Percentiles rank a stretch among this genome's conserved stretches.
phyloP scores from a whole-genome alignment of 768 basidiomycete species.

The Calocera cornea region DNA sequence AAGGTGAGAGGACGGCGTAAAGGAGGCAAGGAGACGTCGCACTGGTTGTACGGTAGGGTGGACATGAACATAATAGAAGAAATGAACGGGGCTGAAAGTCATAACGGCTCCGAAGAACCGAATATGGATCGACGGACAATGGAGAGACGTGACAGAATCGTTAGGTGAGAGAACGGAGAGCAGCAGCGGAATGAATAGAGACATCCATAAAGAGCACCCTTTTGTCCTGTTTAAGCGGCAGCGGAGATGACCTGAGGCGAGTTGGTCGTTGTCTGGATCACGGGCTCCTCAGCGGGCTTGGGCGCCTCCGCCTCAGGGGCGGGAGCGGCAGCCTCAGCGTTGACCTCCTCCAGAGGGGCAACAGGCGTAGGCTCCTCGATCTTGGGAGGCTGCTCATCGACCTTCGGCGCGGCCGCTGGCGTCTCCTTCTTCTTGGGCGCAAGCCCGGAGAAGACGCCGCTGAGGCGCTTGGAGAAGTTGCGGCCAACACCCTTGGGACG shows the following conservation, averaged over 20 bases:
- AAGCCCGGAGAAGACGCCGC: neutral
- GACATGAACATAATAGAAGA: conserved; percentile 39
- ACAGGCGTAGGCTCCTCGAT: conserved; percentile 72
- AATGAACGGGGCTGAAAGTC: conserved; percentile 30
- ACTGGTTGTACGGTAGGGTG: conserved; percentile 19
- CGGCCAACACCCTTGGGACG: conserved; percentile 9
- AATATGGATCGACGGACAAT: conserved; percentile 3
- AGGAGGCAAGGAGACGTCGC: conserved; percentile 12
- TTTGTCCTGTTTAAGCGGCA: conserved; percentile 43
- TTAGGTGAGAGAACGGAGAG: conserved; percentile 11
- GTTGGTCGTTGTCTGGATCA: conserved; percentile 32
- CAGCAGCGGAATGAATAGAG: neutral
- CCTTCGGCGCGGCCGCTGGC: conserved; percentile 56
- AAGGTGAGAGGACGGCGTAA: conserved; percentile 7
- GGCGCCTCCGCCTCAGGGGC: conserved; percentile 21
- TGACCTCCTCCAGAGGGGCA: conserved; percentile 62
- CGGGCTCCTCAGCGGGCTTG: conserved; percentile 29
- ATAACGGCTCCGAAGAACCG: conserved; percentile 22
- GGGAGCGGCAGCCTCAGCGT: conserved; percentile 25
- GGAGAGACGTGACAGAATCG: conserved; percentile 4
- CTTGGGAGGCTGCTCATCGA: conserved; percentile 78
- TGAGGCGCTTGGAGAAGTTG: conserved; percentile 6
- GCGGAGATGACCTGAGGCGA: conserved; percentile 61
- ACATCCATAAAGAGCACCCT: neutral
- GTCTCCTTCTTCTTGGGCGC: conserved; percentile 9